A percentile compares a stretch with the other conserved stretches of the same genome.
Evolutionary conservation across 148 eudicot species (phyloP).

Genomic region (Hydrangea macrophylla): DNA sequence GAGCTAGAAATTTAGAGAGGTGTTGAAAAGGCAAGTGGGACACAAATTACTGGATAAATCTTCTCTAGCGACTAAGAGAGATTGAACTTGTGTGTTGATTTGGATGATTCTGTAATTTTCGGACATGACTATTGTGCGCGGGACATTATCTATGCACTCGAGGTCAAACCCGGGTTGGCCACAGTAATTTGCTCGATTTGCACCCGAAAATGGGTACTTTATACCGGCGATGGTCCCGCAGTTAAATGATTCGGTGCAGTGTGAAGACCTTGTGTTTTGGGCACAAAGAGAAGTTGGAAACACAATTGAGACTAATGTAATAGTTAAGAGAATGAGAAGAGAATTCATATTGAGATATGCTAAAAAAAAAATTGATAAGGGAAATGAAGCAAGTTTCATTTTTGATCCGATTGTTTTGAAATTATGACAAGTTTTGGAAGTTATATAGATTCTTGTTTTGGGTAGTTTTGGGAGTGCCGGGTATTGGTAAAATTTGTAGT

Average conservation of each 20-base stretch:
- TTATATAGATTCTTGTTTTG: too few relatives aligned
- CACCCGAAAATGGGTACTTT: slow-evolving; percentile 17
- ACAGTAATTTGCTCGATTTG: slow-evolving; percentile 9
- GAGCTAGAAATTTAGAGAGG: slow-evolving; percentile 24
- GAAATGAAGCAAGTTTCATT: too few relatives aligned
- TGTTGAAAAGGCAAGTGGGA: slow-evolving; percentile 21
- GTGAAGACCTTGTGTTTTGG: neutral
- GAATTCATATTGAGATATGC: neutral
- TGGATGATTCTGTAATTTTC: slow-evolving; percentile 7
- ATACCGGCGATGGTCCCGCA: slow-evolving; percentile 13
- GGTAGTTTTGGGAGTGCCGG: too few relatives aligned
- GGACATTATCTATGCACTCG: slow-evolving; percentile 3
- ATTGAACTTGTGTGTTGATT: neutral
- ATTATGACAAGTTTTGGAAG: too few relatives aligned
- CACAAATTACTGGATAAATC: slow-evolving; percentile 31
- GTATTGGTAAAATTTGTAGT: too few relatives aligned
- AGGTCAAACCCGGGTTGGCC: slow-evolving; percentile 11
- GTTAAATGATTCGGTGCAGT: neutral
- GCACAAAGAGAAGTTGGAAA: slow-evolving; percentile 1
- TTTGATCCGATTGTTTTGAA: too few relatives aligned
- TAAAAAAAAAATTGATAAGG: too few relatives aligned
- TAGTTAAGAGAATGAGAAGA: neutral
- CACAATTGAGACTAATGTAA: neutral
- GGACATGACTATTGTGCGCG: neutral
- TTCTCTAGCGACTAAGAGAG: slow-evolving; percentile 28